These are phyloP conservation scores for Colletotrichum tabaci DNA, from an alignment of 2,329 filamentous ascomycete species.

Conservation along the genomic window DNA sequence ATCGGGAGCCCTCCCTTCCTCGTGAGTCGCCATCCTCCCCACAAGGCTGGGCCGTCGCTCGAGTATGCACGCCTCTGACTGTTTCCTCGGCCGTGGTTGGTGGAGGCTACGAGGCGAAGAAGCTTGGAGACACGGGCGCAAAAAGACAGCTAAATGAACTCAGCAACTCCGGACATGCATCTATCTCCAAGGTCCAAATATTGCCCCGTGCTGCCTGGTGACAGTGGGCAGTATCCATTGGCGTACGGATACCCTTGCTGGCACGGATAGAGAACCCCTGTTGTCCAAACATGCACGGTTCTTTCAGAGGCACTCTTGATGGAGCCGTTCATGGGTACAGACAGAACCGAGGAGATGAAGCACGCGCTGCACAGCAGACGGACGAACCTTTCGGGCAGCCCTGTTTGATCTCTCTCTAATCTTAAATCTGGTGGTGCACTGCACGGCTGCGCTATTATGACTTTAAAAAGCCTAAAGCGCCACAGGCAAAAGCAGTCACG, in stretches of 20 bases:
- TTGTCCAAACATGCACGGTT: slow-evolving; percentile 3
- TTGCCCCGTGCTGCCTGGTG: slow-evolving; percentile 29
- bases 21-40: neutral
- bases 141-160: slow-evolving; percentile 5
- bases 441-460: neutral
- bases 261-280: neutral
- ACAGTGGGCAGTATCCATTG: slow-evolving; percentile 24
- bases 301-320: slow-evolving; percentile 3
- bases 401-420: neutral
- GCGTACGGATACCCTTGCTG: slow-evolving; percentile 4
- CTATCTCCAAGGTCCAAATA: neutral
- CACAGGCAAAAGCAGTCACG: slow-evolving; percentile 6
- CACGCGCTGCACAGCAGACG: neutral
- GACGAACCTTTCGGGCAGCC: neutral
- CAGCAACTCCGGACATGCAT: neutral
- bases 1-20: neutral
- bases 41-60: slow-evolving; percentile 9
- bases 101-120: slow-evolving; percentile 12
- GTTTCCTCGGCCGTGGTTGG: slow-evolving; percentile 24
- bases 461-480: neutral
- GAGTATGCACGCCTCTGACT: slow-evolving; percentile 28
- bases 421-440: neutral
- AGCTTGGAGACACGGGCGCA: neutral
- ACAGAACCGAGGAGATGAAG: too few species aligned
- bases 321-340: too few species aligned